These are phyloP conservation scores for Talaromyces verruculosus DNA, from an alignment of 2,329 filamentous ascomycete genomes.

Conservation along the genomic window DNA sequence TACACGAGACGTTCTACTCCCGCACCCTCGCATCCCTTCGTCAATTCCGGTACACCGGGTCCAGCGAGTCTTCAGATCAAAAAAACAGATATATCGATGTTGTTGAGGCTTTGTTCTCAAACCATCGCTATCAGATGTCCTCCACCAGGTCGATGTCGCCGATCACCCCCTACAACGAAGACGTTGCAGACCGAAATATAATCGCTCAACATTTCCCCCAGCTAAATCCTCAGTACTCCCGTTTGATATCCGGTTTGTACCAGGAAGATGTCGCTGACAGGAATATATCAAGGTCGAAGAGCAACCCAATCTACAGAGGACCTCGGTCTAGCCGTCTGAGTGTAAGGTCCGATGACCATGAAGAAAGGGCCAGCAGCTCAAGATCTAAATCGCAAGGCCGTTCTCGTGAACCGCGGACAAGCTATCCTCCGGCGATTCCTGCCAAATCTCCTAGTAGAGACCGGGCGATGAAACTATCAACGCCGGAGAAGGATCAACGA, in stretches of 20 bases:
- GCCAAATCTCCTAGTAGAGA: constrained; percentile 17
- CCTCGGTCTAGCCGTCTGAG: constrained; percentile 12
- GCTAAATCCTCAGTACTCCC: constrained; percentile 28
- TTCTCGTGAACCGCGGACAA: constrained; percentile 5
- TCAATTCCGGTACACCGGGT: constrained; percentile 27
- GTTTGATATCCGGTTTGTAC: constrained; percentile 37
- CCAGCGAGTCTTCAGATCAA: constrained; percentile 25
- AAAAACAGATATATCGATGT: constrained; percentile 42
- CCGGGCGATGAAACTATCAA: constrained; percentile 11
- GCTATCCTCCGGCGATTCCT: constrained; percentile 8
- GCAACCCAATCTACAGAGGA: constrained; percentile 18
- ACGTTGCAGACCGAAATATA: constrained; percentile 46
- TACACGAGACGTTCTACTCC: constrained; percentile 37
- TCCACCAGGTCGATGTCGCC: constrained; percentile 31
- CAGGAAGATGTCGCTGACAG: constrained; percentile 46
- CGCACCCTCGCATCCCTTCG: constrained; percentile 32
- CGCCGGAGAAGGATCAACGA: not conserved
- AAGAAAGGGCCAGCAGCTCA: not conserved
- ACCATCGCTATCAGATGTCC: constrained; percentile 32
- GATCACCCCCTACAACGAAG: constrained; percentile 43
- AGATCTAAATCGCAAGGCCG: constrained; percentile 11
- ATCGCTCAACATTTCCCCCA: constrained; percentile 26
- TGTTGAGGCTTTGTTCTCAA: constrained; percentile 40
- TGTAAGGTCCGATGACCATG: constrained; percentile 7
- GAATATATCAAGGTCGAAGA: constrained; percentile 36